Percentiles rank a stretch among this genome's conserved stretches.
These are phyloP conservation scores for Sapria himalayana DNA, from an alignment of 345 rosid genomes.

Conservation along the genomic window DNA sequence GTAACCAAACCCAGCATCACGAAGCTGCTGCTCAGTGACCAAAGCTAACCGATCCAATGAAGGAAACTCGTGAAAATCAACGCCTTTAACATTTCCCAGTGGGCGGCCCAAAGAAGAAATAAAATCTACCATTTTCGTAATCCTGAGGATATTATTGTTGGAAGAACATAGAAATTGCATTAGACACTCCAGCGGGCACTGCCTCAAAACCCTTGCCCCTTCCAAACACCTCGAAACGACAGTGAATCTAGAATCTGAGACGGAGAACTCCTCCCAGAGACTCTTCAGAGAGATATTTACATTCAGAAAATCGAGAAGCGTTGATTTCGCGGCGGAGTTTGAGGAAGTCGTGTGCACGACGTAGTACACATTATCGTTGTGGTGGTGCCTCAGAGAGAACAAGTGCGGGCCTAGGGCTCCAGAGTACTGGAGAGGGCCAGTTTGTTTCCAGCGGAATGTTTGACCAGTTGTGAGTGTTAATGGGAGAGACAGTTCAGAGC, in stretches of 20 bases:
- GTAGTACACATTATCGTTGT: constrained; percentile 29
- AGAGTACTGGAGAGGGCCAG: constrained; percentile 45
- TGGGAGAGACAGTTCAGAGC: constrained; percentile 45
- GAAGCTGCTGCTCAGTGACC: constrained; percentile 48
- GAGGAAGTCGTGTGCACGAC: constrained; percentile 28
- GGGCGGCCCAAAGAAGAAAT: constrained; percentile 42
- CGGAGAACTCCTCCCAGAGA: constrained; percentile 46
- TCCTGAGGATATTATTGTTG: constrained; percentile 71
- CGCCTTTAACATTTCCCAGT: constrained; percentile 46
- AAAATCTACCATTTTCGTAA: constrained; percentile 75
- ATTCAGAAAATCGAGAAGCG: constrained; percentile 67
- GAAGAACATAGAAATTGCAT: constrained; percentile 83
- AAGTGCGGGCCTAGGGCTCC: constrained; percentile 63
- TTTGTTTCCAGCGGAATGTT: constrained; percentile 88
- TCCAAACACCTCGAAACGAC: constrained; percentile 34
- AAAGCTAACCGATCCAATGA: constrained; percentile 36
- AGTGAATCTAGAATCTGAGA: constrained; percentile 41
- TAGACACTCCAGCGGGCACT: constrained; percentile 82
- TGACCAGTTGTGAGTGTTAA: constrained; percentile 92
- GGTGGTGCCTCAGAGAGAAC: constrained; percentile 45
- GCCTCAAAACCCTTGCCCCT: constrained; percentile 83
- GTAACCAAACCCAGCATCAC: constrained; percentile 80
- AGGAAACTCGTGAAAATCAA: constrained; percentile 69
- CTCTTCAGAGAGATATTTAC: constrained; percentile 25
- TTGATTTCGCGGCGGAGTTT: constrained; percentile 26